These are phyloP conservation scores for Solanum habrochaites DNA, from an alignment of 257 asterid genomes.

Conservation along the genomic window DNA sequence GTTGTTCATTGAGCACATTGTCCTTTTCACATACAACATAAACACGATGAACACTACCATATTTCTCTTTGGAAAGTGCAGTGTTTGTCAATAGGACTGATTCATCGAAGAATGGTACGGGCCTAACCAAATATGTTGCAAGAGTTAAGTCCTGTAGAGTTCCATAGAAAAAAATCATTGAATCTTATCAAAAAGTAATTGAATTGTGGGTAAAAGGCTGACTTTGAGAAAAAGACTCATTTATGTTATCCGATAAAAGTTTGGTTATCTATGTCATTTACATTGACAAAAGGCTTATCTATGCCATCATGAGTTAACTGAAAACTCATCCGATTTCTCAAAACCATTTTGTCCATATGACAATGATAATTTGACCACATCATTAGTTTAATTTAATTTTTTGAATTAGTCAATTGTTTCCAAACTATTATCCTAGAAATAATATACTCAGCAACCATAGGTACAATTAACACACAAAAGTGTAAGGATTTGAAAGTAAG, in stretches of 20 bases:
- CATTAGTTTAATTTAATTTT: too few relatives aligned
- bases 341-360: too few relatives aligned
- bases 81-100: not conserved
- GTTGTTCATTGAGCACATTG: not conserved
- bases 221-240: too few relatives aligned
- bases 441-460: not conserved
- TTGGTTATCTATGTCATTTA: too few relatives aligned
- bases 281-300: too few relatives aligned
- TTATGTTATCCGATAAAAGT: too few relatives aligned
- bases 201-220: not conserved
- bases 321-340: too few relatives aligned
- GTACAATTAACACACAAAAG: not conserved
- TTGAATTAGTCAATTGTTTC: too few relatives aligned
- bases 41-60: slow-evolving; percentile 24
- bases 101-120: not conserved
- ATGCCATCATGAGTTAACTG: too few relatives aligned
- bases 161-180: not conserved
- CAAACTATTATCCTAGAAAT: too few relatives aligned
- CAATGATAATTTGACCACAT: too few relatives aligned
- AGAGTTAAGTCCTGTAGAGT: slow-evolving; percentile 20
- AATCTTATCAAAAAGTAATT: too few relatives aligned
- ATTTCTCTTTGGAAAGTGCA: slow-evolving; percentile 9
- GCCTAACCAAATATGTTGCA: slow-evolving; percentile 27
- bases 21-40: slow-evolving; percentile 21
- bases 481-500: not conserved